Evolutionary conservation across 805 yeast genomes (phyloP), one percentile per base, ranked within the genome.

Genomic region (Wickerhamomyces chaumierensis): DNA sequence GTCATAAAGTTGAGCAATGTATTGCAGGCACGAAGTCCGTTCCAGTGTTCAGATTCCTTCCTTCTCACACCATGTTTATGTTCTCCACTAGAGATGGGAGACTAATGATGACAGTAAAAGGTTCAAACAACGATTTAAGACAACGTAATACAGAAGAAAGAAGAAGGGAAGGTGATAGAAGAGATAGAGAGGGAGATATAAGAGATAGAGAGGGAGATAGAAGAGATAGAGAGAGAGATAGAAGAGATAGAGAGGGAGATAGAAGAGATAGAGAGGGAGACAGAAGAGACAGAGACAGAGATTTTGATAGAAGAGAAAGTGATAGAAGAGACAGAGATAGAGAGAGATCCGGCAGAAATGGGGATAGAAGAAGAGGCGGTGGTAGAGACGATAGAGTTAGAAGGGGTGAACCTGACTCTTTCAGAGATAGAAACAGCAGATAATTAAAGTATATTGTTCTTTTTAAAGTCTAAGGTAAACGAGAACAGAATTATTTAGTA

Each of bases 1-100:
- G 54, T 3, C 38, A 39, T 27, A 36, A 47, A 15, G 34, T 52
- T 9, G 37, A 47, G 5, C 47, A 42, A n/a, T 48, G 48, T 18
- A 31, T 34, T 5, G 25, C 50, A n/a, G 48, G 56, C 3, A 19
- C 37, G 2, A 42, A 34, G 27, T 43, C 53, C 4, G 49, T 47
- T 16, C 58, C 65, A 2, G 39, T 42, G 3, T 46, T 63, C 23
- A 39, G 44, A 11, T 65, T 64, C 56, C 50, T 53, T 31, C 67
- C 69, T 2, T 34, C 43, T 3, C 46, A 41, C 32, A 46, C 47
- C 20, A 36, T 48, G 15, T 49, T 51, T 25, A 52, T 58, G 1
- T 58, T 43, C 41, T 42, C 61, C 3, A 56, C 61, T 0, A 51
- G 51, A 14, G 42, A 48, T 4, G 51, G 55, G 9, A 45, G 40